phyloP scores from a whole-genome alignment of 2,329 filamentous ascomycete species.

The Arthrobotrys pseudoclavata region DNA sequence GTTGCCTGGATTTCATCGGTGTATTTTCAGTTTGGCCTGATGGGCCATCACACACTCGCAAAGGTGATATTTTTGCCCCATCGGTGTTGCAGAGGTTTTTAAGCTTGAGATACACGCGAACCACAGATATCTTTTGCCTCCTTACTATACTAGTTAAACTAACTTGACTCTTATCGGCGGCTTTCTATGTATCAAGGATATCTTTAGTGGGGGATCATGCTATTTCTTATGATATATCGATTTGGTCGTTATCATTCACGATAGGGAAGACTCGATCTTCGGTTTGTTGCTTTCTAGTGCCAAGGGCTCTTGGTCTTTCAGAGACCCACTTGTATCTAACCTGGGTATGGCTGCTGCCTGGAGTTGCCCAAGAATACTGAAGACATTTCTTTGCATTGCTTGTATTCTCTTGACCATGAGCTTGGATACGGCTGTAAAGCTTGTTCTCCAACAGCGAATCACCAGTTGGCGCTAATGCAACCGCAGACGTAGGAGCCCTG shows the following conservation, averaged over 20 bases:
- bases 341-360: conserved; percentile 52
- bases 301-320: conserved; percentile 40
- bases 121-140: conserved; percentile 22
- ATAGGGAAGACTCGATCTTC: conserved; percentile 39
- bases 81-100: conserved; percentile 22
- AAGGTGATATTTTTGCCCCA: conserved; percentile 45
- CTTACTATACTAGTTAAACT: background rate
- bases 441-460: conserved; percentile 31
- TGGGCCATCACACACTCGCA: background rate
- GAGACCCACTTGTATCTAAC: conserved; percentile 50
- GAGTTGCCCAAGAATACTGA: conserved; percentile 40
- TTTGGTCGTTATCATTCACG: conserved; percentile 39
- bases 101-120: conserved; percentile 13
- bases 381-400: conserved; percentile 48
- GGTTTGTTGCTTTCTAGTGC: conserved; percentile 31
- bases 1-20: conserved; percentile 57
- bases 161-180: conserved; percentile 34
- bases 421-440: conserved; percentile 42
- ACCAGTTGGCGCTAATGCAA: conserved; percentile 25
- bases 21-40: conserved; percentile 13
- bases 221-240: conserved; percentile 20
- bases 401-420: conserved; percentile 38
- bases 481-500: background rate
- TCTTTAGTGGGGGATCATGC: conserved; percentile 42
- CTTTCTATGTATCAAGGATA: conserved; percentile 32